These are phyloP conservation scores for Beauveria sp. DNA, from an alignment of 2,329 filamentous ascomycete genomes.

Conservation along the genomic window DNA sequence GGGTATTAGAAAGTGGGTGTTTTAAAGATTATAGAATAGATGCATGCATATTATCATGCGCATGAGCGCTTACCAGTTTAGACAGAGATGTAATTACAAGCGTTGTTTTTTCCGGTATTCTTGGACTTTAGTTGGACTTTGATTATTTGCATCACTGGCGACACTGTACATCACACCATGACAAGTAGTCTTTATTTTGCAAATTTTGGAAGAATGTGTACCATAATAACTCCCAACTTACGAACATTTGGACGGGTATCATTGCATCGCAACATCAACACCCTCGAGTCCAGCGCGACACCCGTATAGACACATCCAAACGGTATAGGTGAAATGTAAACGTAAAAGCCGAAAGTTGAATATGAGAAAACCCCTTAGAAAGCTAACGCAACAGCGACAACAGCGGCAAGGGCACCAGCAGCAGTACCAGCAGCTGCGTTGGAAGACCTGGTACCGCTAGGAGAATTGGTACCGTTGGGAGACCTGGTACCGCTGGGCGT, in stretches of 20 bases:
- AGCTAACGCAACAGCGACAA: neutral
- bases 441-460: neutral
- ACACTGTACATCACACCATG: too few relatives aligned
- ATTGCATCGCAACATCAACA: neutral
- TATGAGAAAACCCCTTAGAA: neutral
- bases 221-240: too few relatives aligned
- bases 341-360: neutral
- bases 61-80: neutral
- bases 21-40: neutral
- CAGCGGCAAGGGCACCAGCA: neutral
- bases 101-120: neutral
- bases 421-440: slow-evolving; percentile 6
- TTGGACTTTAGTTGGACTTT: too few relatives aligned
- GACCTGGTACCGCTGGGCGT: neutral
- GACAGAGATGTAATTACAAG: neutral
- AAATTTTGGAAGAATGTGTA: too few relatives aligned
- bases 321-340: neutral
- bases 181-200: too few relatives aligned
- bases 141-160: too few relatives aligned
- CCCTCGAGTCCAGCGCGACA: neutral
- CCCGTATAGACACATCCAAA: neutral
- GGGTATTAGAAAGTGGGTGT: neutral
- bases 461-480: neutral
- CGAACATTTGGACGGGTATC: neutral
- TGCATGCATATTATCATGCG: neutral